A percentile compares a stretch with the other conserved stretches of the same genome.
Evolutionary conservation across 768 basidiomycete genomes (phyloP).

Genomic region (Mycena kentingensis): DNA sequence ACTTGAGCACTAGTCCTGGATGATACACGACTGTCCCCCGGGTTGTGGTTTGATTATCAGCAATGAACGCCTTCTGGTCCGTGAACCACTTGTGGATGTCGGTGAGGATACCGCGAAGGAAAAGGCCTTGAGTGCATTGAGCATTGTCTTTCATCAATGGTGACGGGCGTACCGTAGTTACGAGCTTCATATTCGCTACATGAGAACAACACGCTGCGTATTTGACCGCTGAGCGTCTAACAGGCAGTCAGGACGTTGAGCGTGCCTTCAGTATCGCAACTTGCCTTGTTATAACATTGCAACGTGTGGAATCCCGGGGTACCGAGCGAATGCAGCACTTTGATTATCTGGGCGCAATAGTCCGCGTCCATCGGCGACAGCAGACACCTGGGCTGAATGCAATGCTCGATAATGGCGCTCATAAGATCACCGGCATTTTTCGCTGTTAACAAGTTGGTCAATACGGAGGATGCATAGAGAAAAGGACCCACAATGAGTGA

Average conservation of each 20-base stretch:
- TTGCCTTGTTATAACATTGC: constrained; percentile 80
- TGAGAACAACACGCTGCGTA: constrained; percentile 84
- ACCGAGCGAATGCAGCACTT: constrained; percentile 83
- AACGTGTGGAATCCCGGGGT: constrained; percentile 88
- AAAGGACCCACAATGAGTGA: constrained; percentile 59
- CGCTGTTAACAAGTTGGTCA: constrained; percentile 30
- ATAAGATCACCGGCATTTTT: constrained; percentile 54
- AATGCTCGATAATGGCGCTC: constrained; percentile 78
- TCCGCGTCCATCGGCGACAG: constrained; percentile 98
- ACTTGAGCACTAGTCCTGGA: constrained; percentile 66
- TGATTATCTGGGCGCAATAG: constrained; percentile 89
- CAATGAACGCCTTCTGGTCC: constrained; percentile 71
- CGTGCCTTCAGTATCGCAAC: constrained; percentile 12
- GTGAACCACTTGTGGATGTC: constrained; percentile 81
- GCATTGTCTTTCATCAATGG: neutral
- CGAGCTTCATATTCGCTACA: constrained; percentile 96
- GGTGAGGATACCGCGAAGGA: constrained; percentile 74
- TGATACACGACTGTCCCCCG: constrained; percentile 62
- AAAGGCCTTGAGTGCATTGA: constrained; percentile 62
- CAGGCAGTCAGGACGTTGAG: constrained; percentile 4
- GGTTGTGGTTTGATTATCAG: constrained; percentile 67
- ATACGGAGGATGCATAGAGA: neutral
- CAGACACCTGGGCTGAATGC: constrained; percentile 88
- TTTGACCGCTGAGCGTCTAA: constrained; percentile 82
- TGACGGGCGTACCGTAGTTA: constrained; percentile 72